Evolutionary conservation across 2,329 filamentous ascomycete genomes (phyloP).

Genomic region (Ceratocystis eucalypticola): DNA sequence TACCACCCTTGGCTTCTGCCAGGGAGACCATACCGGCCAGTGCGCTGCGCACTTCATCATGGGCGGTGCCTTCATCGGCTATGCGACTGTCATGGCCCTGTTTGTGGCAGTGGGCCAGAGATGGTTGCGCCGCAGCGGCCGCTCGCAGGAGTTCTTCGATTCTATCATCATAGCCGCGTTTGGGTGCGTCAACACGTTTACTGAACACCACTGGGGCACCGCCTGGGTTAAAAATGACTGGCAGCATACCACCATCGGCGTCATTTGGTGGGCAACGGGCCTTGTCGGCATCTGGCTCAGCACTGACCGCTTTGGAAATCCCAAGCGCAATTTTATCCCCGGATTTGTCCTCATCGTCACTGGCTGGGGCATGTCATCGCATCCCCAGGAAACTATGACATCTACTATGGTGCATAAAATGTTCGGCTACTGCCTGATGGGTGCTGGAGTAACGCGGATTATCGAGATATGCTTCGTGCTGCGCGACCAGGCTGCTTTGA

Average conservation of each 20-base stretch:
- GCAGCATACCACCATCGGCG: slow-evolving; percentile 98
- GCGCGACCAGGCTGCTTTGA: slow-evolving; percentile 51
- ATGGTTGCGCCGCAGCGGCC: slow-evolving; percentile 69
- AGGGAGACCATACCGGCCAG: slow-evolving; percentile 79
- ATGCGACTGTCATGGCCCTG: slow-evolving; percentile 77
- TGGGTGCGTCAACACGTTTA: slow-evolving; percentile 97
- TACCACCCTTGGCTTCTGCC: slow-evolving; percentile 81
- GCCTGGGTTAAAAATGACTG: slow-evolving; percentile 87
- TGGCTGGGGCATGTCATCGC: slow-evolving; percentile 88
- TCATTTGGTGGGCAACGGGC: slow-evolving; percentile 95
- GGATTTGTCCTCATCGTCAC: slow-evolving; percentile 84
- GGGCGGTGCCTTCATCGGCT: slow-evolving; percentile 91
- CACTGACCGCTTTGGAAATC: slow-evolving; percentile 64
- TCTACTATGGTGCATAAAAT: slow-evolving; percentile 78
- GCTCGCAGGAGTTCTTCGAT: slow-evolving; percentile 95
- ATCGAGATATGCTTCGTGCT: slow-evolving; percentile 87
- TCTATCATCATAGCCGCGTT: slow-evolving; percentile 80
- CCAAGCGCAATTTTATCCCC: slow-evolving; percentile 86
- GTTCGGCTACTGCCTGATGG: slow-evolving; percentile 95
- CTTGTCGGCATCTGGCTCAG: slow-evolving; percentile 87
- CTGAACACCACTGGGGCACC: slow-evolving; percentile 85
- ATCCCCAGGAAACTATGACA: slow-evolving; percentile 70
- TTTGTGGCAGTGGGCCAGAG: slow-evolving; percentile 76
- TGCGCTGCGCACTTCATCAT: slow-evolving; percentile 97
- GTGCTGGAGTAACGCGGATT: slow-evolving; percentile 66